Evolutionary conservation across 805 yeast species (phyloP), one percentile per base, ranked within the genome.

Genomic region (Candida jianshihensis): DNA sequence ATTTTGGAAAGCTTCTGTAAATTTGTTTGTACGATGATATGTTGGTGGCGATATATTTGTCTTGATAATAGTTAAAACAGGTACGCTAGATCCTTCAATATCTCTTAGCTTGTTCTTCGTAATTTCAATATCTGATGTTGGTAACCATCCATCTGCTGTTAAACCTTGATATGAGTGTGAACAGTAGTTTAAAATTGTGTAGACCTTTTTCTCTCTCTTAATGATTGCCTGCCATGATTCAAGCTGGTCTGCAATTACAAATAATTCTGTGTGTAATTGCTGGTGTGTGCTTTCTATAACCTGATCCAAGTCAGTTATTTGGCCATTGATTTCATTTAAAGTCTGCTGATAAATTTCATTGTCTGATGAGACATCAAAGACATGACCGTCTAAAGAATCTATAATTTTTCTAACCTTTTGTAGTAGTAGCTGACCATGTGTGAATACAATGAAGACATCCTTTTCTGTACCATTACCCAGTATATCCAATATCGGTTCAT

Each of bases 111-210:
- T 73, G 27, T 68, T 61, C 43, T 79, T 81, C 38, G 90, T 76
- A n/a, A 63, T 48, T 6, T 70, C 68, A 26, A 89, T 62, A 42
- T 88, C 96, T 43, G 75, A 77, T 16, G 79, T 70, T 27, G 99
- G 97, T 16, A 86, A 67, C 99, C 99, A 92, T 22, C 97, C 98
- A 66, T 94, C 97, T 16, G 94, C 95, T 33, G 90, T 75, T 42
- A 92, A 67, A 26, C 95, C 84, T 62, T 96, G 78, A n/a, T 81
- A 66, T 45, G 75, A 85, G 53, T 84, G 94, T 58, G 80, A 82
- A 53, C 84, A 86, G 58, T 87, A 68, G 60, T 87, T 87, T 66
- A 92, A 68, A 1, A 87, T 73, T 24, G 80, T 70, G 59, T 81
- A 88, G 13, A 89, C 79, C 12, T 87, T 81, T 56, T 85, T 85